Percentiles rank a stretch among this genome's conserved stretches.
Conservation (phyloP, 345 rosid genomes). For the Boechera retrofracta region DNA sequence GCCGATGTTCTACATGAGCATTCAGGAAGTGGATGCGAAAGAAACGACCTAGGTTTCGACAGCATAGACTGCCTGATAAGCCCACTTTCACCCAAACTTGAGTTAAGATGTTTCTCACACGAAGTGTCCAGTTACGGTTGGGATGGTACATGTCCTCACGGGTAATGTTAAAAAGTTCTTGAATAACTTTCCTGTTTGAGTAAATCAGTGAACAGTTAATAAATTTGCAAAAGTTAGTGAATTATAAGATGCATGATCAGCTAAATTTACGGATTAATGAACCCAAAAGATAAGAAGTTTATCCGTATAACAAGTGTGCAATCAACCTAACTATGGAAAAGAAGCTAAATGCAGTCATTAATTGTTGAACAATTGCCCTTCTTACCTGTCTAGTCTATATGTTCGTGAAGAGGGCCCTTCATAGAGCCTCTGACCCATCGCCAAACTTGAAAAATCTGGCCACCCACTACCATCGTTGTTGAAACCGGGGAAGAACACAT, state of each 20-base stretch:
- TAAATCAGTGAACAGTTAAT: constrained; percentile 24
- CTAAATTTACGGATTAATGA: neutral
- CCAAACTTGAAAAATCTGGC: constrained; percentile 96
- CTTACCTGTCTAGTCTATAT: constrained; percentile 88
- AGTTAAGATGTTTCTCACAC: constrained; percentile 79
- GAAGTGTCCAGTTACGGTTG: constrained; percentile 74
- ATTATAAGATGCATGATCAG: constrained; percentile 20
- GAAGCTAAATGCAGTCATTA: constrained; percentile 21
- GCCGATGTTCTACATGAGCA: constrained; percentile 85
- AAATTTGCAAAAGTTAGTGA: constrained; percentile 2
- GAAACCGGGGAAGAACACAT: constrained; percentile 91
- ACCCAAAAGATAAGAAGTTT: neutral
- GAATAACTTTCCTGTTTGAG: constrained; percentile 70
- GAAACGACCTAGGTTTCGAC: constrained; percentile 72
- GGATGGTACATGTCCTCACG: constrained; percentile 81
- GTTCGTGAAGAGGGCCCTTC: constrained; percentile 88
- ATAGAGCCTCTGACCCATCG: constrained; percentile 95
- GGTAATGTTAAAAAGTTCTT: constrained; percentile 57
- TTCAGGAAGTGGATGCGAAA: constrained; percentile 95
- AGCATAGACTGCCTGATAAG: constrained; percentile 65
- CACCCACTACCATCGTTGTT: constrained; percentile 81
- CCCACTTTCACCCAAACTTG: constrained; percentile 81
- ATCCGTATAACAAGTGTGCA: neutral
- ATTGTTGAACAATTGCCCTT: constrained; percentile 2
- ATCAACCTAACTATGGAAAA: constrained; percentile 13